A percentile compares a stretch with the other conserved stretches of the same genome.
Conservation (phyloP, 2,329 filamentous ascomycete genomes). For the Trichoderma breve region DNA sequence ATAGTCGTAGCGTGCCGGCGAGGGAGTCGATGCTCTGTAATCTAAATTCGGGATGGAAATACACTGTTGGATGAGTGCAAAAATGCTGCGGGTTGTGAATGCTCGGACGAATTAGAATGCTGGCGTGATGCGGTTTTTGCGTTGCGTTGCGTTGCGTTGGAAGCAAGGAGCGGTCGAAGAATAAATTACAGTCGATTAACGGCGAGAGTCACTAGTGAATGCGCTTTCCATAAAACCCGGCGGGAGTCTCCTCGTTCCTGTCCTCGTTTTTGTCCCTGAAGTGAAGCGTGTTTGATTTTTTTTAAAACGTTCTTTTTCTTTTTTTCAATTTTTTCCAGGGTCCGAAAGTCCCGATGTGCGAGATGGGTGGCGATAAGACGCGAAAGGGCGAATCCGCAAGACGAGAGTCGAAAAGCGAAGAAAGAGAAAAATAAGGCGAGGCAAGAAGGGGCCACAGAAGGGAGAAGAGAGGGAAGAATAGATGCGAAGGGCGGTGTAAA, state of each 20-base stretch:
- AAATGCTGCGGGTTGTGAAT: constrained; percentile 14
- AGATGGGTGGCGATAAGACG: background rate
- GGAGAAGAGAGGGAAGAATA: constrained; percentile 28
- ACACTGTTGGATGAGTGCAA: background rate
- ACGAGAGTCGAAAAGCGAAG: constrained; percentile 15
- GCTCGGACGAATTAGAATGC: constrained; percentile 19
- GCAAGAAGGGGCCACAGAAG: constrained; percentile 19
- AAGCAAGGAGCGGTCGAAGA: constrained; percentile 27
- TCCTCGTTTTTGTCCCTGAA: constrained; percentile 9
- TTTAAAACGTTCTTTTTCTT: constrained; percentile 14
- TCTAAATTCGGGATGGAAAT: background rate
- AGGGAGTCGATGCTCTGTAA: background rate
- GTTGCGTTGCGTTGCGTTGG: constrained; percentile 20
- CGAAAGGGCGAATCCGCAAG: constrained; percentile 5
- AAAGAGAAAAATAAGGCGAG: constrained; percentile 16
- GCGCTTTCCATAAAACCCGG: constrained; percentile 28
- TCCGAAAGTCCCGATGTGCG: constrained; percentile 13
- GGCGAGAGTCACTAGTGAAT: constrained; percentile 28
- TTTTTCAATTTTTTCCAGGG: background rate
- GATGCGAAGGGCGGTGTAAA: constrained; percentile 32
- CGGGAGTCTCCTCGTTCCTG: constrained; percentile 21
- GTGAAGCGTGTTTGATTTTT: constrained; percentile 10
- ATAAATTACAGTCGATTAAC: constrained; percentile 40
- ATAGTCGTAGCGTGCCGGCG: background rate
- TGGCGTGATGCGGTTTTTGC: background rate